These are phyloP conservation scores for Wickerhamomyces bovis DNA, from an alignment of 805 yeast species.

Conservation along the genomic window DNA sequence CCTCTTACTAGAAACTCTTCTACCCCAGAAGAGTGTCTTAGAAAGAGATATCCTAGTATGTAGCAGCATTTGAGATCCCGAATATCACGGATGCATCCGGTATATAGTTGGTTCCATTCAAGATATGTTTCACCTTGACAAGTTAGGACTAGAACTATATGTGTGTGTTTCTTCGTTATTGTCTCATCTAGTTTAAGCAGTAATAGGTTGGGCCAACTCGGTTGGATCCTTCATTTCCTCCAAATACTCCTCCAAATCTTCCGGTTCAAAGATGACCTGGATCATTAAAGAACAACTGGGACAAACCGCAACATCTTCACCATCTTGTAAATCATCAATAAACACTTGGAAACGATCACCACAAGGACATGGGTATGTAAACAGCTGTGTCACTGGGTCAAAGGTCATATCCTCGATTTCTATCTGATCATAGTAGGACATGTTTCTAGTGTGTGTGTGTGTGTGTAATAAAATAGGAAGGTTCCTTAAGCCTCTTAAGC, in stretches of 20 bases:
- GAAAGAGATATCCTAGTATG: no score
- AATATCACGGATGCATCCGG: no score
- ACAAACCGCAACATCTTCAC: slow-evolving; percentile 92
- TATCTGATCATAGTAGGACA: slow-evolving; percentile 80
- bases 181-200: slow-evolving; percentile 6
- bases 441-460: slow-evolving; percentile 14
- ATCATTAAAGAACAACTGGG: slow-evolving; percentile 95
- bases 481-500: neutral
- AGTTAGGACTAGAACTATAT: no score
- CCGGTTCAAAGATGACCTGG: slow-evolving; percentile 78
- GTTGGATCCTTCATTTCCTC: slow-evolving; percentile 27
- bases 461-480: no score
- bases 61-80: no score
- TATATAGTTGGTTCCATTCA: no score
- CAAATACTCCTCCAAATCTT: slow-evolving; percentile 37
- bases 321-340: slow-evolving; percentile 81
- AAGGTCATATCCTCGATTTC: slow-evolving; percentile 96
- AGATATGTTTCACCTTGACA: no score
- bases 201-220: slow-evolving; percentile 14
- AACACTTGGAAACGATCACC: slow-evolving; percentile 90
- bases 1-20: no score
- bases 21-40: no score
- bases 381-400: slow-evolving; percentile 74
- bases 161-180: neutral
- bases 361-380: slow-evolving; percentile 96